These are phyloP conservation scores for Thalassia testudinum DNA, from an alignment of 116 monocot genomes.

Conservation along the genomic window DNA sequence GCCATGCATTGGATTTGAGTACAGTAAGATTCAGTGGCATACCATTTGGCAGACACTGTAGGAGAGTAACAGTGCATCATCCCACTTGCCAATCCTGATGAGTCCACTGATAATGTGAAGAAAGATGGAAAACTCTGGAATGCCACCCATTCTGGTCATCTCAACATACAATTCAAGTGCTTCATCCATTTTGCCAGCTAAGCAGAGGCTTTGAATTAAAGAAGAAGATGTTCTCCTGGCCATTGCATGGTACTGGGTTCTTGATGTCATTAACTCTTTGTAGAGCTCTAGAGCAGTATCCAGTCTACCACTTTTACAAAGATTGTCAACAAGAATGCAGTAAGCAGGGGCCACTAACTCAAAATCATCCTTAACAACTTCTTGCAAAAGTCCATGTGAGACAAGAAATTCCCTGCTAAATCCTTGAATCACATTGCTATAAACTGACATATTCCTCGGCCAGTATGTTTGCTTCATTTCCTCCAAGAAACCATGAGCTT, in stretches of 20 bases:
- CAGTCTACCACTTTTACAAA: slow-evolving; percentile 54
- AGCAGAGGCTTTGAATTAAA: slow-evolving; percentile 67
- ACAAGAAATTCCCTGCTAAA: slow-evolving; percentile 68
- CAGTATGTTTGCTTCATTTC: slow-evolving; percentile 96
- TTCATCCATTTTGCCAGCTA: slow-evolving; percentile 44
- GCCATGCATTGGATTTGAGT: too few relatives aligned
- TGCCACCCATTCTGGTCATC: slow-evolving; percentile 31
- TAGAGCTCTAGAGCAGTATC: slow-evolving; percentile 62
- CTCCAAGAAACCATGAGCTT: slow-evolving; percentile 55
- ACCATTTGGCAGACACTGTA: slow-evolving; percentile 57
- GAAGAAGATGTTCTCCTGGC: slow-evolving; percentile 26
- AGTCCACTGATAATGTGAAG: slow-evolving; percentile 72
- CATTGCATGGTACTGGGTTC: slow-evolving; percentile 5
- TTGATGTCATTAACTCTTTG: slow-evolving; percentile 29
- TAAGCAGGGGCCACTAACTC: slow-evolving; percentile 63
- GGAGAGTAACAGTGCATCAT: slow-evolving; percentile 67
- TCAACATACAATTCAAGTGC: slow-evolving; percentile 71
- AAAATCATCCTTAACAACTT: slow-evolving; percentile 26
- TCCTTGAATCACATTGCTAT: slow-evolving; percentile 56
- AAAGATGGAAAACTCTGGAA: slow-evolving; percentile 50
- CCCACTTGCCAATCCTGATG: slow-evolving; percentile 42
- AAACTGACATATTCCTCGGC: slow-evolving; percentile 38
- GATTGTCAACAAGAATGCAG: slow-evolving; percentile 53
- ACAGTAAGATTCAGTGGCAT: neutral
- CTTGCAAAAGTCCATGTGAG: slow-evolving; percentile 66